phyloP scores from a whole-genome alignment of 1,284 basidiomycete species.

The Cryptococcus hybrid region DNA sequence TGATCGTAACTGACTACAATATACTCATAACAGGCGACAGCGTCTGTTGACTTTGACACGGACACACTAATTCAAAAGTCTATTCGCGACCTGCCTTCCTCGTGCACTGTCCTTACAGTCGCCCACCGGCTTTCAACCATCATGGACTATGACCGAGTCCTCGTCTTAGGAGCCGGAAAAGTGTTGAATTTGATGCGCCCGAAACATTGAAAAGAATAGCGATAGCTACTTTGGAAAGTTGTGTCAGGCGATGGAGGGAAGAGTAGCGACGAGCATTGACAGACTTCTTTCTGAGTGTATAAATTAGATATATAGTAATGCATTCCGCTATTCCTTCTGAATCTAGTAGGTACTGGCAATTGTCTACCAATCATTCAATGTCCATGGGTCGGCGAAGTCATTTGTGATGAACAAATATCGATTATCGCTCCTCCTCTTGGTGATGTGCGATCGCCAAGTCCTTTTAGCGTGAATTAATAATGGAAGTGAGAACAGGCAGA shows the following conservation, averaged over 20 bases:
- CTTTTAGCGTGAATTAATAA: no score
- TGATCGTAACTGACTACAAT: neutral
- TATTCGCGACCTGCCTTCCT: constrained; percentile 50
- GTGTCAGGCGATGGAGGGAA: constrained; percentile 55
- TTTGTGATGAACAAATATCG: no score
- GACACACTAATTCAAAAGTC: constrained; percentile 54
- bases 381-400: no score
- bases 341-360: no score
- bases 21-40: constrained; percentile 38
- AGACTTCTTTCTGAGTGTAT: no score
- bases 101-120: constrained; percentile 50
- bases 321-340: no score
- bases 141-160: constrained; percentile 56
- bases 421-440: no score
- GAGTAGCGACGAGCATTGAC: neutral
- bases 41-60: constrained; percentile 51
- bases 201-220: constrained; percentile 55
- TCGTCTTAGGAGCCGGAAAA: constrained; percentile 56
- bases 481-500: no score
- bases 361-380: no score
- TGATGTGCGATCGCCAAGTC: no score
- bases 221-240: constrained; percentile 59
- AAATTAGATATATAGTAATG: no score
- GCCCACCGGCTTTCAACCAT: constrained; percentile 55
- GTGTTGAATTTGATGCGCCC: constrained; percentile 61